phyloP scores from a whole-genome alignment of 108 stramenopile species.

The Asterionellopsis glacialis region DNA sequence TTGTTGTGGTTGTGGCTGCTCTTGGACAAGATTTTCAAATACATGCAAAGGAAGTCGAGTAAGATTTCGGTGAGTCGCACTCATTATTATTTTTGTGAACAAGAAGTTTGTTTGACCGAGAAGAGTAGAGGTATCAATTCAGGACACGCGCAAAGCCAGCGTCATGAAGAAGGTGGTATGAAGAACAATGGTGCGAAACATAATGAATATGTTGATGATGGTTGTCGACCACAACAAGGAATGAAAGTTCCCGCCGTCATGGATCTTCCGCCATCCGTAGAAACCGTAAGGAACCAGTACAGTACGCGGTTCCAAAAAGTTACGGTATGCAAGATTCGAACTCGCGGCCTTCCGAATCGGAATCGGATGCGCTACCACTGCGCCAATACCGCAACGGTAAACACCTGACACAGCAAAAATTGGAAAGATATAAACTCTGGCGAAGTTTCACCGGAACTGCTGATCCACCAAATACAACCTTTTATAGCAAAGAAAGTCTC shows the following conservation, averaged over 20 bases:
- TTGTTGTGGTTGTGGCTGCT: background rate
- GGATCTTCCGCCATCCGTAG: no score
- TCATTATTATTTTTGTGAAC: conserved; percentile 35
- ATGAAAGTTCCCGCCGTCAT: no score
- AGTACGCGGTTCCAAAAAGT: background rate
- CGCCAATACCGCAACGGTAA: conserved; percentile 21
- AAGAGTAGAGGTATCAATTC: no score
- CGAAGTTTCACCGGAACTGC: background rate
- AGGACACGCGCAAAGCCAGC: no score
- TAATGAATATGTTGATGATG: background rate
- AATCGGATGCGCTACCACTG: conserved; percentile 44
- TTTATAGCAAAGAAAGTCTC: background rate
- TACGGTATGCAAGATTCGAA: conserved; percentile 35
- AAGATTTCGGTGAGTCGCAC: conserved; percentile 42
- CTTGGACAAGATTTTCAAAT: conserved; percentile 53
- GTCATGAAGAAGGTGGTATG: no score
- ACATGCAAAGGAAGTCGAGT: conserved; percentile 54
- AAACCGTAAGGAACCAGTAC: no score
- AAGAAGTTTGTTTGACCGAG: no score
- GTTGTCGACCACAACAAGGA: conserved; percentile 1
- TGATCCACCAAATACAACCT: background rate
- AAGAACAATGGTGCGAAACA: no score
- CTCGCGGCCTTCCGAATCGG: conserved; percentile 41
- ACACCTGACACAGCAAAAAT: background rate
- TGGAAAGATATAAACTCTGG: background rate